These are phyloP conservation scores for Scopulariopsis brevicaulis DNA, from an alignment of 2,329 filamentous ascomycete species.

Conservation along the genomic window DNA sequence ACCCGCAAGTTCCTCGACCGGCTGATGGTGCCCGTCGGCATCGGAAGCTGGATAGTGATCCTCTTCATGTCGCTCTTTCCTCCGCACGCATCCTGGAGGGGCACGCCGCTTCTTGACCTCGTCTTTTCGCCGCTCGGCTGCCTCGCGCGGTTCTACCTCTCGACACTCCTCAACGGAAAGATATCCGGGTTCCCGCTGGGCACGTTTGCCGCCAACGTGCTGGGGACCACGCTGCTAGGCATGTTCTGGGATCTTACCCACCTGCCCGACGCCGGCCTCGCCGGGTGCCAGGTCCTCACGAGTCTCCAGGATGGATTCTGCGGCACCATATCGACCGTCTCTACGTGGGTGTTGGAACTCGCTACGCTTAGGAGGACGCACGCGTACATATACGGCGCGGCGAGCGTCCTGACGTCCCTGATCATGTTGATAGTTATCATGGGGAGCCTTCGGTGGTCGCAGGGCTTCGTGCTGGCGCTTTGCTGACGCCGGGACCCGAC, in stretches of 20 bases:
- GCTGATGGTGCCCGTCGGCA: constrained; percentile 50
- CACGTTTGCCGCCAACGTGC: constrained; percentile 72
- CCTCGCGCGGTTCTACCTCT: constrained; percentile 61
- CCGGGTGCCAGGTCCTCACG: constrained; percentile 58
- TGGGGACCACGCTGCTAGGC: constrained; percentile 64
- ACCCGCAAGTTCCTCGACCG: constrained; percentile 54
- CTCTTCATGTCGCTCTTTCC: constrained; percentile 62
- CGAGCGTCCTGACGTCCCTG: constrained; percentile 49
- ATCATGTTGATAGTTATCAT: constrained; percentile 56
- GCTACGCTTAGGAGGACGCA: constrained; percentile 36
- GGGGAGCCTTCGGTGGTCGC: constrained; percentile 63
- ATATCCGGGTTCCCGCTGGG: constrained; percentile 65
- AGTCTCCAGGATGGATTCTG: constrained; percentile 59
- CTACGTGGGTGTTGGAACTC: constrained; percentile 55
- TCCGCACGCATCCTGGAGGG: constrained; percentile 65
- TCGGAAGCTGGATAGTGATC: constrained; percentile 68
- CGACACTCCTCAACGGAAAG: constrained; percentile 58
- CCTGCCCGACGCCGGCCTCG: constrained; percentile 37
- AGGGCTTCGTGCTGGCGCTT: constrained; percentile 34
- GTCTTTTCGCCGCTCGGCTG: constrained; percentile 78
- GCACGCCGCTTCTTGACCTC: constrained; percentile 61
- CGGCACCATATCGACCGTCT: constrained; percentile 54
- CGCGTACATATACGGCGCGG: constrained; percentile 55
- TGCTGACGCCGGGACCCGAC: constrained; percentile 15
- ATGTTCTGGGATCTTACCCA: constrained; percentile 74